A percentile compares a stretch with the other conserved stretches of the same genome.
Evolutionary conservation across 345 rosid species (phyloP).

Genomic region (Gossypium mustelinum): DNA sequence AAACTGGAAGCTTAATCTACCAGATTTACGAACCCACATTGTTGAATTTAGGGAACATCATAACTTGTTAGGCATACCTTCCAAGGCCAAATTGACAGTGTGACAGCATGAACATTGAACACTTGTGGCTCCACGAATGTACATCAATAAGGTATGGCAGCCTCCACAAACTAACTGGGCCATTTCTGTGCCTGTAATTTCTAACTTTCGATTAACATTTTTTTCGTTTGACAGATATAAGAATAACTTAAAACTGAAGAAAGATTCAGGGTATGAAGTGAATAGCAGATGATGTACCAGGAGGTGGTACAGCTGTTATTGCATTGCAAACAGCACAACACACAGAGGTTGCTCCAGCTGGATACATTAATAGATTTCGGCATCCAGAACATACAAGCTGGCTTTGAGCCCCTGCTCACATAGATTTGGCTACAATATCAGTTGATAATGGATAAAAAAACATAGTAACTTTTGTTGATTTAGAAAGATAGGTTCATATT

Average conservation of each 20-base stretch:
- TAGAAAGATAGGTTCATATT: not conserved
- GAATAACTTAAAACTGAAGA: not conserved
- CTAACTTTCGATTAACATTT: not conserved
- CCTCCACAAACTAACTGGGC: constrained; percentile 98
- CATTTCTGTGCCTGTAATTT: constrained; percentile 81
- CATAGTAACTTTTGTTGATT: constrained; percentile 2
- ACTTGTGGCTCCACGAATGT: constrained; percentile 96
- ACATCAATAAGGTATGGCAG: constrained; percentile 92
- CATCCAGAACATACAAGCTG: constrained; percentile 99
- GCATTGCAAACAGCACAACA: constrained; percentile 99
- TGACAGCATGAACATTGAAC: constrained; percentile 98
- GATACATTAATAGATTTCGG: constrained; percentile 84
- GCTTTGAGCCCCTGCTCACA: constrained; percentile 54
- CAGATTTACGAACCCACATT: constrained; percentile 3
- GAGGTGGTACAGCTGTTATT: constrained; percentile 91
- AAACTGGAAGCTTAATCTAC: not conserved
- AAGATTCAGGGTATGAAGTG: not conserved
- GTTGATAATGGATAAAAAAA: not conserved
- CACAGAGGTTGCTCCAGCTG: constrained; percentile 87
- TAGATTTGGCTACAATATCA: constrained; percentile 6
- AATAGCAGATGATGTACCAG: constrained; percentile 41
- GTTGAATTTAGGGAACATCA: not conserved
- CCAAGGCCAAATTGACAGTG: constrained; percentile 85
- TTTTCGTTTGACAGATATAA: not conserved
- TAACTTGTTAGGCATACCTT: constrained; percentile 43